phyloP scores from a whole-genome alignment of 2,329 filamentous ascomycete species.

The Xylariaceae sp. region DNA sequence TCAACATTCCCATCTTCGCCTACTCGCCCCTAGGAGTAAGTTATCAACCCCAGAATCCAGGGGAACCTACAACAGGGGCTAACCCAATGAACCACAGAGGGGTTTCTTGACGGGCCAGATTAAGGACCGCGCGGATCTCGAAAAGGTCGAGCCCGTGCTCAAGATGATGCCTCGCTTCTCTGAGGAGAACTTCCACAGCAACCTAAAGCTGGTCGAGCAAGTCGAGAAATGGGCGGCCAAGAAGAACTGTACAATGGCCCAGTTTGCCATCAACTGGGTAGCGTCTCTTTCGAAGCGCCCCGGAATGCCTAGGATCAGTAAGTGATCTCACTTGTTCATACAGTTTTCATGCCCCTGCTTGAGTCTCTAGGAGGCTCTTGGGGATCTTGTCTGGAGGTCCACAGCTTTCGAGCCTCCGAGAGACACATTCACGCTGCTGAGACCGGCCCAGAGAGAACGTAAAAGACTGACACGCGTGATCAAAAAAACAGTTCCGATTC shows the following conservation, averaged over 20 bases:
- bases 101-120: conserved; percentile 13
- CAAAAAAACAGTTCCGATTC: conserved; percentile 45
- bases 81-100: conserved; percentile 1
- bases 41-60: neutral
- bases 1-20: conserved; percentile 50
- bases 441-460: too few relatives aligned
- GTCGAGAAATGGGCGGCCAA: conserved; percentile 13
- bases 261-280: conserved; percentile 20
- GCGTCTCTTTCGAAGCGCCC: conserved; percentile 24
- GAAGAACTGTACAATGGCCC: conserved; percentile 16
- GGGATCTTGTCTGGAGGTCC: too few relatives aligned
- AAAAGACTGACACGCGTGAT: conserved; percentile 14
- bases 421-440: too few relatives aligned
- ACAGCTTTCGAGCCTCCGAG: too few relatives aligned
- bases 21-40: conserved; percentile 43
- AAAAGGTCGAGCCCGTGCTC: conserved; percentile 3
- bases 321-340: too few relatives aligned
- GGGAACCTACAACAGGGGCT: neutral
- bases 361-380: too few relatives aligned
- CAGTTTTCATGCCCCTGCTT: too few relatives aligned
- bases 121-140: conserved; percentile 3
- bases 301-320: conserved; percentile 17
- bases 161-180: conserved; percentile 10
- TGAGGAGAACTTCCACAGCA: conserved; percentile 9
- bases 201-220: conserved; percentile 12